Conservation (phyloP, 805 yeast genomes). For the Lipomyces anomalus region DNA sequence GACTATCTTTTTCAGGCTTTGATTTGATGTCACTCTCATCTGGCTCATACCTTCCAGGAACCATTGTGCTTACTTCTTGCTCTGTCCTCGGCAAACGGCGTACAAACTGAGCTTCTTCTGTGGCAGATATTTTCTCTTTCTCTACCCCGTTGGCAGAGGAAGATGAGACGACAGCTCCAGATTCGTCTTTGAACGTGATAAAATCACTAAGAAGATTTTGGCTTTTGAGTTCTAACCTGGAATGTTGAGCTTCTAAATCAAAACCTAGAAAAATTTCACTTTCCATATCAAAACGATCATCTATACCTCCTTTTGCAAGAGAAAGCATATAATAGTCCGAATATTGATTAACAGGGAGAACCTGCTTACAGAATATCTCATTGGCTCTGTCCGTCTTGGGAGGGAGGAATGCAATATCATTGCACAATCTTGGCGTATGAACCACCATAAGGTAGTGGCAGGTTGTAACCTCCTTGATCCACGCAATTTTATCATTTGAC, state of each 20-base stretch:
- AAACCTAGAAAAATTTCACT: too few relatives aligned
- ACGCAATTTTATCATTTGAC: conserved; percentile 31
- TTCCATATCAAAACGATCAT: too few relatives aligned
- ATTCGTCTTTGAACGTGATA: too few relatives aligned
- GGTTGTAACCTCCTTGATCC: conserved; percentile 48
- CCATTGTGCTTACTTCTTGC: not conserved
- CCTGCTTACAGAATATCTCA: conserved; percentile 28
- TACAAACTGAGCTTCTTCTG: not conserved
- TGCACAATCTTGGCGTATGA: conserved; percentile 48
- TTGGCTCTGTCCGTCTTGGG: conserved; percentile 30
- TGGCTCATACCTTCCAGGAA: too few relatives aligned
- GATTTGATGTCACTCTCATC: too few relatives aligned
- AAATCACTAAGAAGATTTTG: too few relatives aligned
- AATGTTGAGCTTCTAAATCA: too few relatives aligned
- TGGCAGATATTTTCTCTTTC: not conserved
- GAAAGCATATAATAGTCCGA: too few relatives aligned
- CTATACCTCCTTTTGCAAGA: too few relatives aligned
- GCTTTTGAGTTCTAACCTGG: too few relatives aligned
- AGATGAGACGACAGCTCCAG: not conserved
- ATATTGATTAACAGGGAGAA: conserved; percentile 2
- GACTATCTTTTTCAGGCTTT: not conserved
- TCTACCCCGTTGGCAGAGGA: not conserved
- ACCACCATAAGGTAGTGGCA: conserved; percentile 54
- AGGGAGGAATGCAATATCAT: conserved; percentile 33
- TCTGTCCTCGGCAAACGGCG: not conserved